phyloP scores from a whole-genome alignment of 1,284 basidiomycete species.

The Cutaneotrichosporon cutaneum region DNA sequence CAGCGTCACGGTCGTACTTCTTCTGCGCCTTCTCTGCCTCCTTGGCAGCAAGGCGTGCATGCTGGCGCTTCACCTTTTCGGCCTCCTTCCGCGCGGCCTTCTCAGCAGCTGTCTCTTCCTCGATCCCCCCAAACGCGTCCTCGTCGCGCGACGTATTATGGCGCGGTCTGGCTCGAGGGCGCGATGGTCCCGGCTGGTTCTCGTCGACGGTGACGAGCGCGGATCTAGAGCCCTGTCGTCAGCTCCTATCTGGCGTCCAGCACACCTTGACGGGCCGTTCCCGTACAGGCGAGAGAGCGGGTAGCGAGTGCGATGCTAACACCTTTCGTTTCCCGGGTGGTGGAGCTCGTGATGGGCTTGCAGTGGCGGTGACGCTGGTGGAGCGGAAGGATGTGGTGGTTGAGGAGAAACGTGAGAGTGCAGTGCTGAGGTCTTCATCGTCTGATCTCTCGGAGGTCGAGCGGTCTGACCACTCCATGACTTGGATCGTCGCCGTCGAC shows the following conservation, averaged over 20 bases:
- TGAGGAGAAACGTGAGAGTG: not conserved
- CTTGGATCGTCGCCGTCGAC: not conserved
- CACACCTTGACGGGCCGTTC: not conserved
- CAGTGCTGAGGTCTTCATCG: not conserved
- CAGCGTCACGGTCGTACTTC: conserved; percentile 32
- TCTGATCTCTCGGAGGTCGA: not conserved
- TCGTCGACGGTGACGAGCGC: not conserved
- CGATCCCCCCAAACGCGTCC: not conserved
- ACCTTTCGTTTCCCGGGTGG: not conserved
- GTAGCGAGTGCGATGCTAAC: not conserved
- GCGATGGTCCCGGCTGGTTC: not conserved
- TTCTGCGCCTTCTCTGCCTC: conserved; percentile 36
- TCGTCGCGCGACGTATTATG: not conserved
- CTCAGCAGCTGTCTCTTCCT: not conserved
- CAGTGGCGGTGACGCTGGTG: not conserved
- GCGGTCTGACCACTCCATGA: not conserved
- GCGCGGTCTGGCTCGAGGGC: not conserved
- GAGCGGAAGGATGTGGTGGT: not conserved
- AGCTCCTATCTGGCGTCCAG: not conserved
- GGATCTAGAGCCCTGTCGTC: not conserved
- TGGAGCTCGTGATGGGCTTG: not conserved
- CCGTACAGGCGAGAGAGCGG: not conserved
- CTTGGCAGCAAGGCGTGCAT: conserved; percentile 18
- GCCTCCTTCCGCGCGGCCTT: conserved; percentile 3
- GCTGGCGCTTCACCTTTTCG: conserved; percentile 3